Evolutionary conservation across 2,329 filamentous ascomycete species (phyloP).

Genomic region (Fusarium sp.): DNA sequence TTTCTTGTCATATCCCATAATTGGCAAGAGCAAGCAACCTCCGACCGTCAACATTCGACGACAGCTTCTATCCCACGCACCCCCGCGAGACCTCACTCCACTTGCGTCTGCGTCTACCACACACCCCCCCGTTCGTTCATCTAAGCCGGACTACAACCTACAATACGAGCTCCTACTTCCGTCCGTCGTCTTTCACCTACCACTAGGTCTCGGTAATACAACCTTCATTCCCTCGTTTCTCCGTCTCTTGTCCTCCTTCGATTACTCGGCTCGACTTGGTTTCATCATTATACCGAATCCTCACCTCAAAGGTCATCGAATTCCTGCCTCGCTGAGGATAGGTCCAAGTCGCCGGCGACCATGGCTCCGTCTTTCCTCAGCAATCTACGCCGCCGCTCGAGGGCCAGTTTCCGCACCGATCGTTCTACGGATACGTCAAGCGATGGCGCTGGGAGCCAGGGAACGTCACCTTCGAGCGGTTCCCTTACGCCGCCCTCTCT

Average conservation of each 20-base stretch:
- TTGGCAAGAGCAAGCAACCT: constrained; percentile 18
- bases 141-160: constrained; percentile 16
- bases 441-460: constrained; percentile 68
- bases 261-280: not conserved
- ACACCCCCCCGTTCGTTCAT: constrained; percentile 31
- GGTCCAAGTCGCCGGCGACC: constrained; percentile 38
- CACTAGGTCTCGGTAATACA: constrained; percentile 19
- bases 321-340: constrained; percentile 19
- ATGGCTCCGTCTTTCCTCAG: constrained; percentile 76
- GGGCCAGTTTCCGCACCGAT: constrained; percentile 77
- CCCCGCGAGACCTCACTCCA: constrained; percentile 33
- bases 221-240: constrained; percentile 21
- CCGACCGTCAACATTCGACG: constrained; percentile 16
- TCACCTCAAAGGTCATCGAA: constrained; percentile 14
- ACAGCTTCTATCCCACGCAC: constrained; percentile 29
- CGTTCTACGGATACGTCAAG: constrained; percentile 72
- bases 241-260: constrained; percentile 1
- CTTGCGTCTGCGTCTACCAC: constrained; percentile 22
- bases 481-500: constrained; percentile 82
- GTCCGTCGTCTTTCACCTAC: constrained; percentile 8
- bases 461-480: constrained; percentile 73
- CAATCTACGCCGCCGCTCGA: constrained; percentile 81
- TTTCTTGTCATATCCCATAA: not conserved
- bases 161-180: constrained; percentile 34
- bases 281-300: constrained; percentile 21